Evolutionary conservation across 495 filamentous ascomycete species (phyloP), one percentile per base, ranked within the genome.

Genomic region (Neurospora terricola): DNA sequence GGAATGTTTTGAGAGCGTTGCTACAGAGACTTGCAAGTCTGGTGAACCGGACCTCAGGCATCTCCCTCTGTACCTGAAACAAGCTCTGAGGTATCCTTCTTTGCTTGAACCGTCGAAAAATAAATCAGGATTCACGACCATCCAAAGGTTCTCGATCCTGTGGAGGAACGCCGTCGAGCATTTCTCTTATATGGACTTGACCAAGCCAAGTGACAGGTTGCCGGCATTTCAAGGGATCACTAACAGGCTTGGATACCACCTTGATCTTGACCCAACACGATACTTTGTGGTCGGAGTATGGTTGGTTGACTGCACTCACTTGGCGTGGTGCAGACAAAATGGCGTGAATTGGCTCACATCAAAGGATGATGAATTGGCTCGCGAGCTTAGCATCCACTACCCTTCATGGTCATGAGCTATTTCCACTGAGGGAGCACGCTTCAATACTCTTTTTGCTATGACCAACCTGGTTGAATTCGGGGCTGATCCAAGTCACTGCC

Each of bases 281-380:
- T 43, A n/a, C 40, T 43, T 6, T 7, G 18, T n/a, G 0, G 16
- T 5, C 6, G 40, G 40, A 5, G 0, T 43, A 43, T 43, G 40
- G 16, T 18, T 42, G 1, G 0, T 14, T 1, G 40, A n/a, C 0
- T 6, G 40, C 1, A n/a, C 5, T n/a, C 40, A 43, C 5, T 8
- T n/a, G 7, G 5, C 5, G 5, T n/a, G 40, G 40, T 1, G 0
- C 1, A 42, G 16, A n/a, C 0, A 0, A 18, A 5, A 1, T 0
- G 1, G 4, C 4, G 4, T 5, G 4, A 16, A 42, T 0, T 43
- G 40, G 16, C 40, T 16, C 16, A n/a, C 16, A 5, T 18, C 40
- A 5, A n/a, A 43, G 5, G 16, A 43, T 1, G 14, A 42, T 18
- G 14, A 42, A 2, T 16, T 42, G 14, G 40, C 40, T 42, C 14